Conservation (phyloP, 176 grass and related monocot species). For the Bromus sterilis region DNA sequence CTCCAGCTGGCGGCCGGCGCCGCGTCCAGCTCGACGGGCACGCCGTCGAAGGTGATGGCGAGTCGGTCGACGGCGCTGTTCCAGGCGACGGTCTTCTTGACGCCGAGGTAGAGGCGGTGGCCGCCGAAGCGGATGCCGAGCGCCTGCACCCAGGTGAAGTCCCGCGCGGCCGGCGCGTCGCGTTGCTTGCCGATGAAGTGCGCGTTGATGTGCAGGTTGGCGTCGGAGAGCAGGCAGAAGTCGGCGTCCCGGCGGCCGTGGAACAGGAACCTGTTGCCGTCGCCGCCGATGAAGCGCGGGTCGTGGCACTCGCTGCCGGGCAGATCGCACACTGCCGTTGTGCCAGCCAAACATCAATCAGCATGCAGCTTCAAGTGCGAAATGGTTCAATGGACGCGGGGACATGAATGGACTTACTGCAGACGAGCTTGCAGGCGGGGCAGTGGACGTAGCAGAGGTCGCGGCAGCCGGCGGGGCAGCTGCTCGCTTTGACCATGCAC, state of each 20-base stretch:
- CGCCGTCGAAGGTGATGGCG: slow-evolving; percentile 38
- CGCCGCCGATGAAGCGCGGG: slow-evolving; percentile 49
- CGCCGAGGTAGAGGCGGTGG: slow-evolving; percentile 50
- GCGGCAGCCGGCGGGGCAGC: slow-evolving; percentile 28
- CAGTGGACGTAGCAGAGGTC: slow-evolving; percentile 50
- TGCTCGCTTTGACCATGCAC: background rate
- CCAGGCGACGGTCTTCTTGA: slow-evolving; percentile 19
- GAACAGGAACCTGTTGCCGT: slow-evolving; percentile 50
- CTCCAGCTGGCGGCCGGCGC: slow-evolving; percentile 25
- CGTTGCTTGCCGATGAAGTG: slow-evolving; percentile 81
- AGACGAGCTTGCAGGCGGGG: slow-evolving; percentile 50
- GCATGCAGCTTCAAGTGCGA: too few relatives aligned
- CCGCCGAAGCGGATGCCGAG: slow-evolving; percentile 50
- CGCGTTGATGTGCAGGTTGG: slow-evolving; percentile 73
- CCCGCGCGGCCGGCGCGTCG: background rate
- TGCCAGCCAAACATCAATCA: too few relatives aligned
- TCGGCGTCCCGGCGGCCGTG: slow-evolving; percentile 43
- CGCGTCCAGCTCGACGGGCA: slow-evolving; percentile 10
- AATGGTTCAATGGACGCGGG: too few relatives aligned
- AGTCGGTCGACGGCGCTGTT: slow-evolving; percentile 38
- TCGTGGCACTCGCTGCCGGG: slow-evolving; percentile 38
- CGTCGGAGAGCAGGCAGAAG: slow-evolving; percentile 70
- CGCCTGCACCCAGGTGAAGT: slow-evolving; percentile 59
- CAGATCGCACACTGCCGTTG: slow-evolving; percentile 43
- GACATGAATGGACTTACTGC: too few relatives aligned